Base-by-base conservation (phyloP, 192 early-diverging fungal genomes). In the Mortierella antarctica region DNA sequence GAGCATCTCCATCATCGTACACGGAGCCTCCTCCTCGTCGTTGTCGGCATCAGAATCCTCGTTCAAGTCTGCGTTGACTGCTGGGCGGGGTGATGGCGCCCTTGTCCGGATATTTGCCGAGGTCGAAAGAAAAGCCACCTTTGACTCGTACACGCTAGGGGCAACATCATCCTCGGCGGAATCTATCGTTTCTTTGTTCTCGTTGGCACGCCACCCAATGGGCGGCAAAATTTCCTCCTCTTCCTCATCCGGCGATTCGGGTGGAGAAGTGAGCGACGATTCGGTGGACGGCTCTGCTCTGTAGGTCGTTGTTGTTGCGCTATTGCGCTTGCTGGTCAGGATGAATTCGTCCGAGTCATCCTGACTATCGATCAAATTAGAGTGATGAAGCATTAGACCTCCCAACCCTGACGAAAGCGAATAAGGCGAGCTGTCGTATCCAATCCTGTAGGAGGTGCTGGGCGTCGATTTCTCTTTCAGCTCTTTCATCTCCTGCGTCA, bases 1-100 rank as follows among this genome's bases (percentile, higher is more conserved):
- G 39, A 80, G 20, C 9, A 80, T 61, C 42, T 80, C 77, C 77
- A 80, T 80, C 77, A 80, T 80, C 7, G 77, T 80, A 53, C 70
- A 64, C 14, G 77, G 77, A 1, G 65, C 77, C 21, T 79, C 69
- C 23, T 67, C 68, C 11, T 50, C 14, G 52, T 72, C 70, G 14
- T 64, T 46, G 6, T 78, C 67, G 14, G 47, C 60, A 5, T 40
- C 40, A 6, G 53, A 58, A 7, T 64, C 65, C 0, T 68, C 65
- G 15, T 80, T 58, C 0, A 47, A 41, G 18, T 61, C 68, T 6
- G 65, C 56, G 1, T 71, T 58, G 4, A 18, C 61, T 14, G 31
- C 31, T n/a, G 47, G 66, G 14, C 18, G 52, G 7, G 58, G 54
- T 21, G 70, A 72, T 46, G 18, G 63, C 39, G 23, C 17, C 11